Base-by-base conservation (phyloP, 345 rosid species). In the Pistacia integerrima region DNA sequence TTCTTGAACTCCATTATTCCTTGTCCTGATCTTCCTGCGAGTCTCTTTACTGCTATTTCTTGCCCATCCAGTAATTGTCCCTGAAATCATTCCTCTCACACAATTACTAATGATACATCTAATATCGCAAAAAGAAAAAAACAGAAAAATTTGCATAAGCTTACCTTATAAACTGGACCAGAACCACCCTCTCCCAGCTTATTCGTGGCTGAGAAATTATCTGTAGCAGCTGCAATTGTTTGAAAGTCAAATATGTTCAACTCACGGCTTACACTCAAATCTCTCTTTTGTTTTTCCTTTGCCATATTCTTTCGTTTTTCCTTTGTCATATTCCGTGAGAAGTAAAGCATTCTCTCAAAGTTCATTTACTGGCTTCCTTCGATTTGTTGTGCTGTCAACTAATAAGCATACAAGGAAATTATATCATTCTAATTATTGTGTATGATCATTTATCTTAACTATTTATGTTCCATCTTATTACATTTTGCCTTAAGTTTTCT, bases 121-220 rank as follows among this genome's bases (percentile, higher is more conserved):
- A 41, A 41, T 41, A 41, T 41, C 46, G 1, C 46, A 30, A 30
- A 30, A 30, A 30, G 33, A 41, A 41, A 7, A 7, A 41, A 7
- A 30, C 2, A 30, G 33, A 30, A 30, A 30, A 30, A 41, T 5
- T 5, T 41, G 6, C 0, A 5, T 41, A 41, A 7, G 8, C 8
- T 2, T 71, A 72, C 83, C 79, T 75, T 80, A 25, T 75, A 75
- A 57, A 75, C 82, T 2, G 68, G 51, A 17, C 82, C 83, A 58
- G 75, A 80, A 3, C 82, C 76, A 30, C 82, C 82, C 59, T 75
- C 64, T n/a, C 82, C 79, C 25, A 80, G 68, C 68, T 74, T 71
- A 22, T 71, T 80, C 48, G 64, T 35, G 33, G 54, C 10, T n/a
- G 82, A 64, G 59, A 75, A 80, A 52, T 80, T 69, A 20, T 65